A percentile compares a stretch with the other conserved stretches of the same genome.
These are phyloP conservation scores for Rutstroemia sp. DNA, from an alignment of 2,329 filamentous ascomycete species.

Conservation along the genomic window DNA sequence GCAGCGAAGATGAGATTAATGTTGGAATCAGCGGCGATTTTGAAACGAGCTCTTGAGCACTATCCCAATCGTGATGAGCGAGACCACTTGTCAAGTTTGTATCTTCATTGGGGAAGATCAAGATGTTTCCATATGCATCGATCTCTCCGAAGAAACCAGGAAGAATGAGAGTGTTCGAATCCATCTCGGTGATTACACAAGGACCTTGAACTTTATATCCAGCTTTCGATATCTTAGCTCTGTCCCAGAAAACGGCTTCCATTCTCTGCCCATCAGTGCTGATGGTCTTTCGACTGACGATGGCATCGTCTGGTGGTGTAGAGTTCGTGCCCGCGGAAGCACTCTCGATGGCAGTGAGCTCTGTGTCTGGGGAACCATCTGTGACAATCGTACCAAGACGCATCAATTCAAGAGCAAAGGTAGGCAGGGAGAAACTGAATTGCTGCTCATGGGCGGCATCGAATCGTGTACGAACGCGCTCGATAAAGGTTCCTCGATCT, in stretches of 20 bases:
- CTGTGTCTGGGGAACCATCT: neutral
- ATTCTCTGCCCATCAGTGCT: neutral
- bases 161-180: conserved; percentile 3
- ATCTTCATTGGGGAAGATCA: neutral
- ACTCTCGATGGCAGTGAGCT: neutral
- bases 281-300: neutral
- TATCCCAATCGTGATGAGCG: neutral
- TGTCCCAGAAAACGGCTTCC: conserved; percentile 2
- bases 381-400: neutral
- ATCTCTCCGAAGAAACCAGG: neutral
- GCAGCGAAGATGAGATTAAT: conserved; percentile 1
- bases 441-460: conserved; percentile 1
- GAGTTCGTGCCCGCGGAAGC: neutral
- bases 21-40: conserved; percentile 2
- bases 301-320: neutral
- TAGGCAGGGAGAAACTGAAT: conserved; percentile 2
- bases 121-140: neutral
- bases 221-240: conserved; percentile 1
- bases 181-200: conserved; percentile 3
- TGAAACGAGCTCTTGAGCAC: neutral
- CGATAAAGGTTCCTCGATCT: neutral
- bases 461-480: neutral
- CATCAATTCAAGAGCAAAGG: neutral
- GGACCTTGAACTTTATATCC: conserved; percentile 2
- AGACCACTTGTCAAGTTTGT: neutral